Evolutionary conservation across 2,329 filamentous ascomycete species (phyloP), one percentile per base, ranked within the genome.

Genomic region (Madurella mycetomatis): DNA sequence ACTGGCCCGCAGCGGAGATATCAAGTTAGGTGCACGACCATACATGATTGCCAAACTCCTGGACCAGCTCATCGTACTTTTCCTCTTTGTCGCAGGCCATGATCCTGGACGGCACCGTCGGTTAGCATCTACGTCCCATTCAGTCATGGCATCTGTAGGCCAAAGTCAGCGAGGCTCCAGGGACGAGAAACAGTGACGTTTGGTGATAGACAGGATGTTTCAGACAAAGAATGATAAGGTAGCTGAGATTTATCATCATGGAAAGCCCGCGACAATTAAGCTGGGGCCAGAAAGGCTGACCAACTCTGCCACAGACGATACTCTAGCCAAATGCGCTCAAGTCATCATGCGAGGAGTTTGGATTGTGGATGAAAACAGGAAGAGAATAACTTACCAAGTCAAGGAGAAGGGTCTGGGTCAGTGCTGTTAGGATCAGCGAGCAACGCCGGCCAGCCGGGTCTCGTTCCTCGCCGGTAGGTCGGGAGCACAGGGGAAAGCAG

Each of bases 291-390:
- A 87, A 96, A 85, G 88, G 86, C 78, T 74, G 76, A 74, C 78
- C 78, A 77, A 77, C 73, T 73, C 67, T 73, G 70, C 76, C 74
- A 76, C 79, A 76, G 74, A 78, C 84, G 84, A 91, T 95, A 81
- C 92, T 97, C 92, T 90, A 97, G 92, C 92, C 92, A 97, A 97
- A 97, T 97, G 92, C 92, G 92, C 92, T 97, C 92, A 92, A 90
- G 92, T 97, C 92, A 97, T 97, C 92, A 95, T 91, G 31, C 70
- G 71, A 71, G 72, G 65, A 56, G 52, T 54, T 54, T 57, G 55
- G 47, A 41, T 50, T 47, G 49, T 70, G 71, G 43, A 46, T 47
- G 54, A 51, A 49, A 50, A 54, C 52, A 45, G 58, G 64, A 41
- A 17, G 57, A 65, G 62, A 32, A 32, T 11, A 41, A 58, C 64